phyloP scores from a whole-genome alignment of 805 yeast species.

The Zygoascus biomembranicola region DNA sequence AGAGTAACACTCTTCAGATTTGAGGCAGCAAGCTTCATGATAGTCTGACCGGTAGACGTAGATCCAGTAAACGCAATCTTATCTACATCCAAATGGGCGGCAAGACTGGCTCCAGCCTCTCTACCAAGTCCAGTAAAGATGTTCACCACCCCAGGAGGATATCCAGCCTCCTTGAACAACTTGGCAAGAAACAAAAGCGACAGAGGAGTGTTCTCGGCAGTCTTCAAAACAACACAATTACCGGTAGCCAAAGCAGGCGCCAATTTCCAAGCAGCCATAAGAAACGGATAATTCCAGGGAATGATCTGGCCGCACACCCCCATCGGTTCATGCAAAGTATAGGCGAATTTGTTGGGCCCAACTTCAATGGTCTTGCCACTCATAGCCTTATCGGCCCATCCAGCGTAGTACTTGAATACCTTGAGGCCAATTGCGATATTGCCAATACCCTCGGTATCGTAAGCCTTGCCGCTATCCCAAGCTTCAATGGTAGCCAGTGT shows the following conservation, averaged over 20 bases:
- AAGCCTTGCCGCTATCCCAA: constrained; percentile 82
- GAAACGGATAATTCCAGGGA: constrained; percentile 95
- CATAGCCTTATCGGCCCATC: constrained; percentile 80
- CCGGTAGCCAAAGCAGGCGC: constrained; percentile 92
- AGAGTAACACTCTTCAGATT: constrained; percentile 84
- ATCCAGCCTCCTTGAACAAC: constrained; percentile 70
- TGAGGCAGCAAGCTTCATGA: constrained; percentile 69
- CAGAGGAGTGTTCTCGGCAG: constrained; percentile 89
- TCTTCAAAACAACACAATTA: constrained; percentile 78
- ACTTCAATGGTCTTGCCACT: constrained; percentile 67
- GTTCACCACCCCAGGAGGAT: constrained; percentile 88
- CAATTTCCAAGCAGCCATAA: constrained; percentile 91
- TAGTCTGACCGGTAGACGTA: constrained; percentile 78
- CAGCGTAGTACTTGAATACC: constrained; percentile 78
- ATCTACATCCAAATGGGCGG: constrained; percentile 71
- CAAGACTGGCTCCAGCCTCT: constrained; percentile 73
- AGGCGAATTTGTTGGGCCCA: constrained; percentile 63
- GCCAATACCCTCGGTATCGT: constrained; percentile 48
- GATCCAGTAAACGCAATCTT: constrained; percentile 95
- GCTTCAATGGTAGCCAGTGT: constrained; percentile 74
- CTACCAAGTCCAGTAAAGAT: constrained; percentile 82
- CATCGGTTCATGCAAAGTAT: constrained; percentile 79
- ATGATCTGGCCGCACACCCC: constrained; percentile 95
- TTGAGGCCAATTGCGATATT: constrained; percentile 65
- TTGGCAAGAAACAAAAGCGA: constrained; percentile 71